A percentile compares a stretch with the other conserved stretches of the same genome.
phyloP scores from a whole-genome alignment of 208 protist species.

The Paratrypanosoma confusum region DNA sequence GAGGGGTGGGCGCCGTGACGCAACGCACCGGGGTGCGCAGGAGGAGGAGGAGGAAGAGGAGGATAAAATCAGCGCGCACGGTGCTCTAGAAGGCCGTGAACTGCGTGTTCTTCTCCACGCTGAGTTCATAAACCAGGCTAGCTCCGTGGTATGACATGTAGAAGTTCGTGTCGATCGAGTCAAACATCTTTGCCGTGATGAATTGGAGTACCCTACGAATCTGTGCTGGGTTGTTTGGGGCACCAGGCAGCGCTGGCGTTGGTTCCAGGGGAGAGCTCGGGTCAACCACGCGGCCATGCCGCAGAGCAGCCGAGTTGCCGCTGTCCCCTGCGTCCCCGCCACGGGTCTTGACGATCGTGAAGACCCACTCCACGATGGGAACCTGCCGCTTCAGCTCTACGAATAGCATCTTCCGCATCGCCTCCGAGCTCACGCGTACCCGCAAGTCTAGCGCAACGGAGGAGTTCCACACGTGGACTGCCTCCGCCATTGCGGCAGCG shows the following conservation, averaged over 20 bases:
- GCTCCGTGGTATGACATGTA: conserved; percentile 49
- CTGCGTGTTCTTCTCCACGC: conserved; percentile 9
- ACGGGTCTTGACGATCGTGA: conserved; percentile 15
- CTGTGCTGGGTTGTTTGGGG: conserved; percentile 47
- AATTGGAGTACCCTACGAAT: conserved; percentile 58
- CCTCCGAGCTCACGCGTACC: too few species aligned
- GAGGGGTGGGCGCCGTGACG: neutral
- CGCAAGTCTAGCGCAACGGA: too few species aligned
- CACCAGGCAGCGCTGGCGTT: too few species aligned
- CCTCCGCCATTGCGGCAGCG: too few species aligned
- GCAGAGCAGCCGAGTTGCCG: neutral
- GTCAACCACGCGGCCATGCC: conserved; percentile 1
- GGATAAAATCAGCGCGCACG: conserved; percentile 3
- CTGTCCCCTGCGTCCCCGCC: neutral
- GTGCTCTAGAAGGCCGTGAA: neutral
- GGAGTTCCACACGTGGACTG: too few species aligned
- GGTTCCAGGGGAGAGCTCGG: too few species aligned
- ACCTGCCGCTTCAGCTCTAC: too few species aligned
- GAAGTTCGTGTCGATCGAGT: conserved; percentile 50
- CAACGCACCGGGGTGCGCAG: neutral
- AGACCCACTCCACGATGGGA: conserved; percentile 23
- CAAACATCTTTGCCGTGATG: conserved; percentile 48
- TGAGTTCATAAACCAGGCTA: conserved; percentile 53
- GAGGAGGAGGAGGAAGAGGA: neutral
- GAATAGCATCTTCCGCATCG: too few species aligned